Evolutionary conservation across 805 yeast genomes (phyloP).

Genomic region (Kazachstania viticola): DNA sequence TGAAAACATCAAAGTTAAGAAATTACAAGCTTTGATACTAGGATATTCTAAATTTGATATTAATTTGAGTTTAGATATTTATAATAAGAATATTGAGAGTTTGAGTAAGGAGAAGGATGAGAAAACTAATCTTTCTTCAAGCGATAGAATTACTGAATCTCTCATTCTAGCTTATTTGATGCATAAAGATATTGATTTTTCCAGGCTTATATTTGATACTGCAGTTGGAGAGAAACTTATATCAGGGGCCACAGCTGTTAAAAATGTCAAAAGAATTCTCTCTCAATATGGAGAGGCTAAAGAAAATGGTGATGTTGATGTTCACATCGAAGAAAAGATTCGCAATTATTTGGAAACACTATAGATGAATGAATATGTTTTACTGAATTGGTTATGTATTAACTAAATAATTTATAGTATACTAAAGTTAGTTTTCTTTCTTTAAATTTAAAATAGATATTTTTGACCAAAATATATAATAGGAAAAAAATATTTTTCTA

Average conservation of each 20-base stretch:
- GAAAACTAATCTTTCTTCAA: slow-evolving; percentile 25
- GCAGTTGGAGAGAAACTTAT: slow-evolving; percentile 30
- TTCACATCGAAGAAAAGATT: too few relatives aligned
- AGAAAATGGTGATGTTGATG: slow-evolving; percentile 30
- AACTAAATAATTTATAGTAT: too few relatives aligned
- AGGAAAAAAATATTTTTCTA: too few relatives aligned
- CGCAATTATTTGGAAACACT: too few relatives aligned
- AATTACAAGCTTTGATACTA: slow-evolving; percentile 32
- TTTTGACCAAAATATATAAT: too few relatives aligned
- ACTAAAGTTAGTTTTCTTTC: too few relatives aligned
- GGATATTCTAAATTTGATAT: slow-evolving; percentile 31
- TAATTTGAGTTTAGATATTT: slow-evolving; percentile 32
- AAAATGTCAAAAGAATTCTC: slow-evolving; percentile 32
- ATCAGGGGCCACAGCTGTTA: slow-evolving; percentile 31
- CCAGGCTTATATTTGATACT: slow-evolving; percentile 38
- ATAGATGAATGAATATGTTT: too few relatives aligned
- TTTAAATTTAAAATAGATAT: too few relatives aligned
- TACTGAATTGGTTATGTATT: too few relatives aligned
- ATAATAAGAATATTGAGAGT: slow-evolving; percentile 34
- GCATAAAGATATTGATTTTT: slow-evolving; percentile 42
- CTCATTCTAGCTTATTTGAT: slow-evolving; percentile 34
- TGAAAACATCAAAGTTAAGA: slow-evolving; percentile 22
- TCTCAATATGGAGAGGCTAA: slow-evolving; percentile 41
- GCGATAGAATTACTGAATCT: slow-evolving; percentile 37
- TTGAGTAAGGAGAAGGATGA: slow-evolving; percentile 26